phyloP scores from a whole-genome alignment of 495 filamentous ascomycete genomes.

The Coniosporium apollinis region DNA sequence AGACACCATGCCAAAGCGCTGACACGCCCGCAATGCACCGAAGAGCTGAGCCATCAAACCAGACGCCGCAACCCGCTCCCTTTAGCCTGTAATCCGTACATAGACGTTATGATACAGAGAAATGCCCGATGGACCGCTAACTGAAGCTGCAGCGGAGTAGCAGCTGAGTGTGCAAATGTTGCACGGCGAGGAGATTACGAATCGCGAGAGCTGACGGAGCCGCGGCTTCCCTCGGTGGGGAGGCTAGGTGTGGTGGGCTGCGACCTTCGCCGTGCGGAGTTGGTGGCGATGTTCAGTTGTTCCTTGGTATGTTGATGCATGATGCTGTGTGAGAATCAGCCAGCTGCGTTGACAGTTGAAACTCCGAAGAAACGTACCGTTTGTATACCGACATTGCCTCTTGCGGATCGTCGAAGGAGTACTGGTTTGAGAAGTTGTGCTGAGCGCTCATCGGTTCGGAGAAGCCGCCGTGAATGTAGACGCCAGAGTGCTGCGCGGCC shows the following conservation, averaged over 20 bases:
- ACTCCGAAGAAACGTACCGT: slow-evolving; percentile 9
- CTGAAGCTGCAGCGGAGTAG: too few relatives aligned
- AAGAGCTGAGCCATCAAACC: too few relatives aligned
- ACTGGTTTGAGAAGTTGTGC: slow-evolving; percentile 19
- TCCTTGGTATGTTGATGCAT: slow-evolving; percentile 18
- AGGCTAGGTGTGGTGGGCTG: not conserved
- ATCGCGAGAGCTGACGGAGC: slow-evolving; percentile 2
- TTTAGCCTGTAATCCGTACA: too few relatives aligned
- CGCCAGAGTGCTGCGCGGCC: too few relatives aligned
- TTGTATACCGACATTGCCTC: slow-evolving; percentile 20
- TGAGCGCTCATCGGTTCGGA: slow-evolving; percentile 14
- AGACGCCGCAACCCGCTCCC: too few relatives aligned
- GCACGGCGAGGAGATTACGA: too few relatives aligned
- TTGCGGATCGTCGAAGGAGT: slow-evolving; percentile 13
- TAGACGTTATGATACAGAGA: too few relatives aligned
- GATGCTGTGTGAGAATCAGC: slow-evolving; percentile 5
- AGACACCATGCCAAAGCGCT: too few relatives aligned
- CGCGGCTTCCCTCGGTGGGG: slow-evolving; percentile 4
- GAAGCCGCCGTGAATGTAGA: slow-evolving; percentile 12
- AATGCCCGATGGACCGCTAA: too few relatives aligned
- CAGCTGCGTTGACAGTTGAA: not conserved
- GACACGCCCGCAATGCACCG: too few relatives aligned
- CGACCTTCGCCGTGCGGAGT: slow-evolving; percentile 9
- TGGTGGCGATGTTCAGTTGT: slow-evolving; percentile 12
- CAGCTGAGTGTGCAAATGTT: too few relatives aligned